These are phyloP conservation scores for Aureobasidium namibiae DNA, from an alignment of 2,329 filamentous ascomycete genomes.

Conservation along the genomic window DNA sequence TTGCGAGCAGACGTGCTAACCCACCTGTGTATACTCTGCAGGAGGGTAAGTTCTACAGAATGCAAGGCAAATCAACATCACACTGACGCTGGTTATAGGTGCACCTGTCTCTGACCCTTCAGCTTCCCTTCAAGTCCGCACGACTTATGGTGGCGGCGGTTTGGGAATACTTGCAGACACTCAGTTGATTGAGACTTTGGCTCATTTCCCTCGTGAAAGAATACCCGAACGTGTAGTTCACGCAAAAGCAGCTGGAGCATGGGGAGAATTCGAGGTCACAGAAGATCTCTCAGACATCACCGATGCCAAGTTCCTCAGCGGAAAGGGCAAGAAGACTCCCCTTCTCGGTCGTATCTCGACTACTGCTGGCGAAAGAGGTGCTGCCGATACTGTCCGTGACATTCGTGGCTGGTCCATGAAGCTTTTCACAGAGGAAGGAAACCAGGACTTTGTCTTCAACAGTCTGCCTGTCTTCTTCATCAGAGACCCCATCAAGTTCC, in stretches of 20 bases:
- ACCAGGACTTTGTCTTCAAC: slow-evolving; percentile 43
- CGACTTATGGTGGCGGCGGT: slow-evolving; percentile 25
- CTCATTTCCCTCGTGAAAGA: slow-evolving; percentile 54
- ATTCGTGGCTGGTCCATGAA: slow-evolving; percentile 44
- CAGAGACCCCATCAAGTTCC: slow-evolving; percentile 36
- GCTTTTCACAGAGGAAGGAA: slow-evolving; percentile 45
- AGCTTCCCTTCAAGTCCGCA: not conserved
- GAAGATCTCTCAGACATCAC: slow-evolving; percentile 50
- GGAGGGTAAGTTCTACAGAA: not conserved
- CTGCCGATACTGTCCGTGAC: slow-evolving; percentile 41
- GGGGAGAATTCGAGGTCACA: slow-evolving; percentile 47
- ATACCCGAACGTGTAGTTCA: slow-evolving; percentile 46
- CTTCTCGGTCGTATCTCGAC: slow-evolving; percentile 42
- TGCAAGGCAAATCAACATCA: no score
- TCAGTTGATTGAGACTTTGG: slow-evolving; percentile 50
- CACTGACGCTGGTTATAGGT: not conserved
- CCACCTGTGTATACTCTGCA: slow-evolving; percentile 5
- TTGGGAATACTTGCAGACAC: slow-evolving; percentile 47
- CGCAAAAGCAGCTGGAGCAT: slow-evolving; percentile 19
- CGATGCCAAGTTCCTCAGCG: slow-evolving; percentile 45
- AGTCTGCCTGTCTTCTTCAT: slow-evolving; percentile 36
- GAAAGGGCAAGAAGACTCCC: slow-evolving; percentile 46
- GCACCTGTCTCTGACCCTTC: slow-evolving; percentile 5
- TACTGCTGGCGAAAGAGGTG: slow-evolving; percentile 38
- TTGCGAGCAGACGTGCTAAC: not conserved